These are phyloP conservation scores for Talaromyces thailandensis DNA, from an alignment of 495 filamentous ascomycete species.

Conservation along the genomic window DNA sequence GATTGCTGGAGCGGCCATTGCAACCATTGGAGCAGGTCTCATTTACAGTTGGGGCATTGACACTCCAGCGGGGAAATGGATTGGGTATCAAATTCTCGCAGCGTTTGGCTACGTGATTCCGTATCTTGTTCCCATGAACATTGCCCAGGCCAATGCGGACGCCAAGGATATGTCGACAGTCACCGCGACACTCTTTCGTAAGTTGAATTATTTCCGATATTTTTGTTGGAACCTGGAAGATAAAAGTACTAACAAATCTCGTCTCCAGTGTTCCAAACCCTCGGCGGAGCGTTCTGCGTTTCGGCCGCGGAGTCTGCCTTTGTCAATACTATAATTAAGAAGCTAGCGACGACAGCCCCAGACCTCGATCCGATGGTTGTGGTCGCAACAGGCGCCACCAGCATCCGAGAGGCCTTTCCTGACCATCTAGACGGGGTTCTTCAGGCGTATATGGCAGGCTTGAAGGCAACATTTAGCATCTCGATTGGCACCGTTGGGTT, in stretches of 20 bases:
- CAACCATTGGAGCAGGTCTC: constrained; percentile 9
- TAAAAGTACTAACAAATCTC: constrained; percentile 22
- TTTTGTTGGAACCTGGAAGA: constrained; percentile 31
- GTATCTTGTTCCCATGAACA: constrained; percentile 21
- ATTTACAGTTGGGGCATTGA: constrained; percentile 19
- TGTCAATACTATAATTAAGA: constrained; percentile 46
- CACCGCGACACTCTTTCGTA: background rate
- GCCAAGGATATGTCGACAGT: constrained; percentile 26
- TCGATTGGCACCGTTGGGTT: constrained; percentile 11
- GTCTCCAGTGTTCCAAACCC: constrained; percentile 59
- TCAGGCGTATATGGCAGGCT: constrained; percentile 19
- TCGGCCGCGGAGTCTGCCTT: constrained; percentile 56
- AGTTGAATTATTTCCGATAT: constrained; percentile 36
- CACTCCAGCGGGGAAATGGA: constrained; percentile 10
- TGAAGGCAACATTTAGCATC: constrained; percentile 22
- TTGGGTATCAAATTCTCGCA: constrained; percentile 41
- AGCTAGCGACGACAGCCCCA: constrained; percentile 30
- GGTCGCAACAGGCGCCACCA: constrained; percentile 49
- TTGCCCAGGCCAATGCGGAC: constrained; percentile 37
- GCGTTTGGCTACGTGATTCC: constrained; percentile 50
- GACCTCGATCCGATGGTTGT: constrained; percentile 36
- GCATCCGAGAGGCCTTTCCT: constrained; percentile 38
- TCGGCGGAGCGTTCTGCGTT: constrained; percentile 60
- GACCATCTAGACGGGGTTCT: constrained; percentile 9
- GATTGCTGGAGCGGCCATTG: constrained; percentile 38